Conservation (phyloP, 2,329 filamentous ascomycete species). For the Seiridium cupressi region DNA sequence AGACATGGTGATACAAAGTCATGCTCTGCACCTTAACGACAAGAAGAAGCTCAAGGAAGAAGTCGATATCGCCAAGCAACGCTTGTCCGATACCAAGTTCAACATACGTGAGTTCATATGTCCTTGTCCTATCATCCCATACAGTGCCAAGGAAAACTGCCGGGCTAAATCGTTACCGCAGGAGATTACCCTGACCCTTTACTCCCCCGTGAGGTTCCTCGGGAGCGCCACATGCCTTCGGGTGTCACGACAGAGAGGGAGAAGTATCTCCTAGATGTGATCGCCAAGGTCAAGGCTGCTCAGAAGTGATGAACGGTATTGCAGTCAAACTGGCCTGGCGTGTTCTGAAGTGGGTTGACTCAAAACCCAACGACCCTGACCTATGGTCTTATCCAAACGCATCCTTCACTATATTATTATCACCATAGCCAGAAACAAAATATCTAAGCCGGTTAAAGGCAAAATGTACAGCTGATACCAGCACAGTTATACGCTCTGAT, state of each 20-base stretch:
- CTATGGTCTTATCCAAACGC: too few species aligned
- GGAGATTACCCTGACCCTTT: conserved; percentile 48
- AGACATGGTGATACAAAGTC: conserved; percentile 21
- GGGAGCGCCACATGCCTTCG: conserved; percentile 32
- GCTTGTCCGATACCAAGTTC: conserved; percentile 44
- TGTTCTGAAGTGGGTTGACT: too few species aligned
- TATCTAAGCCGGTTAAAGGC: too few species aligned
- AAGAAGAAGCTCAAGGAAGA: conserved; percentile 43
- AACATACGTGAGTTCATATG: conserved; percentile 37
- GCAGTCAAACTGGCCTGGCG: too few species aligned
- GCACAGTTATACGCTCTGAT: too few species aligned
- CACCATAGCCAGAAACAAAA: too few species aligned
- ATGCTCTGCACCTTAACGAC: conserved; percentile 22
- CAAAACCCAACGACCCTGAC: too few species aligned
- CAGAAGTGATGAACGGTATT: neutral
- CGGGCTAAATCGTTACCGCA: conserved; percentile 5
- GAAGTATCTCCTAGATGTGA: conserved; percentile 33
- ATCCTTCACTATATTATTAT: too few species aligned
- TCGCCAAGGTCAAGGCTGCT: conserved; percentile 23
- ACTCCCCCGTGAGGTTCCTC: conserved; percentile 30
- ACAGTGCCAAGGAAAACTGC: neutral
- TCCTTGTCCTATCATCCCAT: neutral
- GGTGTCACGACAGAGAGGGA: conserved; percentile 41
- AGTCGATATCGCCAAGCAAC: conserved; percentile 33
- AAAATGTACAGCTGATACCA: too few species aligned